Evolutionary conservation across 2,329 filamentous ascomycete genomes (phyloP), one percentile per base, ranked within the genome.

Genomic region (Phialocephala sp.): DNA sequence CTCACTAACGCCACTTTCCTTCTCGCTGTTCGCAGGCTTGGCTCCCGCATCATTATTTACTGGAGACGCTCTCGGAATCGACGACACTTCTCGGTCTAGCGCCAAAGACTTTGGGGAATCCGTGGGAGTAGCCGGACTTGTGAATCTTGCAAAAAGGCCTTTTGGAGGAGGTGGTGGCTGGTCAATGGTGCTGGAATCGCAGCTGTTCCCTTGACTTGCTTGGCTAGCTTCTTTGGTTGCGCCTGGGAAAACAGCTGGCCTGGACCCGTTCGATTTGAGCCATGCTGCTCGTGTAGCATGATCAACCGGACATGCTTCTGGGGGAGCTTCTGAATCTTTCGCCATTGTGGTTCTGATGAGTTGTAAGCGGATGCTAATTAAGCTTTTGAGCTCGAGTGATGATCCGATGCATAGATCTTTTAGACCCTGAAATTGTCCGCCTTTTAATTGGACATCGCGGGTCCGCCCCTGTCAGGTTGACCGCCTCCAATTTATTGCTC

Each of bases 231-330:
- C 72, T 64, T 63, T 64, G 56, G 71, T 69, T 65, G 70, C 69
- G 39, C 67, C 71, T 43, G 72, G 66, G 68, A 73, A 74, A 22
- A 68, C 64, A 2, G 65, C 62, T 55, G 68, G 43, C 71, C 63
- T 52, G 71, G 70, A 47, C 27, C 67, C 62, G 62, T 75, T 73
- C 67, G 76, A 68, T 67, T 76, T 83, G 43, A 98, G 85, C 94
- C 94, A 99, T 73, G 90, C 88, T 74, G 93, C 91, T 73, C 95
- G 90, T 60, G 93, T 91, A 74, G 92, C 91, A 80, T 94, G 91
- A 80, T 98, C 94, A 74, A 98, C 93, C 5, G 95, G 95, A 75
- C 95, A 98, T 65, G 83, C 83, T 69, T 80, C 78, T 62, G 78
- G 73, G 60, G 73, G 71, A 56, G 70, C 37, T 60, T 70, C 68